phyloP scores from a whole-genome alignment of 1,139 yeast genomes.

The Protomyces inundatus region DNA sequence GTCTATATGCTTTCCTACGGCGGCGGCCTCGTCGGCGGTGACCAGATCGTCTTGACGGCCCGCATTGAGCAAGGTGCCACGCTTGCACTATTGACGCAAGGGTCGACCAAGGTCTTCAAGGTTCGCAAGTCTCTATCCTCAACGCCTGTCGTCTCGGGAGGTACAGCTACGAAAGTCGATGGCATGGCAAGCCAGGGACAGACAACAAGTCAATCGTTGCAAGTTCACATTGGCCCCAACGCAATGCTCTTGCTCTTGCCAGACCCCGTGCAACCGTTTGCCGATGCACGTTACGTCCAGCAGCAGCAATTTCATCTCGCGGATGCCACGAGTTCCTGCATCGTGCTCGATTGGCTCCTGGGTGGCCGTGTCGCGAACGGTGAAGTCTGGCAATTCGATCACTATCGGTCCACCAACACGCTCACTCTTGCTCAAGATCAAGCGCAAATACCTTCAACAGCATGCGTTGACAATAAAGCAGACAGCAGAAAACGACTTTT shows the following conservation, averaged over 20 bases:
- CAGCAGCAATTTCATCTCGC: constrained; percentile 13
- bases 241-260: constrained; percentile 23
- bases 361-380: constrained; percentile 26
- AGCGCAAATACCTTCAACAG: too few species aligned
- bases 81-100: constrained; percentile 26
- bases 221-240: background rate
- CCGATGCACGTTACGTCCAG: constrained; percentile 18
- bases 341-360: constrained; percentile 26
- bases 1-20: constrained; percentile 28
- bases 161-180: background rate
- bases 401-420: constrained; percentile 14
- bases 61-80: constrained; percentile 7
- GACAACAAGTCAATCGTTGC: background rate
- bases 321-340: constrained; percentile 6
- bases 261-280: constrained; percentile 28
- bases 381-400: constrained; percentile 22
- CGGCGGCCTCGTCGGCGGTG: constrained; percentile 29
- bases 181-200: background rate
- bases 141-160: background rate
- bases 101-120: constrained; percentile 28
- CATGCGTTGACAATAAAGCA: too few species aligned
- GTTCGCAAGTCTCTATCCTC: background rate
- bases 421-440: background rate
- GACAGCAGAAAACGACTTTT: background rate
- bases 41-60: constrained; percentile 10